Base-by-base conservation (phyloP, 805 yeast genomes). In the Torulaspora gathmanii region DNA sequence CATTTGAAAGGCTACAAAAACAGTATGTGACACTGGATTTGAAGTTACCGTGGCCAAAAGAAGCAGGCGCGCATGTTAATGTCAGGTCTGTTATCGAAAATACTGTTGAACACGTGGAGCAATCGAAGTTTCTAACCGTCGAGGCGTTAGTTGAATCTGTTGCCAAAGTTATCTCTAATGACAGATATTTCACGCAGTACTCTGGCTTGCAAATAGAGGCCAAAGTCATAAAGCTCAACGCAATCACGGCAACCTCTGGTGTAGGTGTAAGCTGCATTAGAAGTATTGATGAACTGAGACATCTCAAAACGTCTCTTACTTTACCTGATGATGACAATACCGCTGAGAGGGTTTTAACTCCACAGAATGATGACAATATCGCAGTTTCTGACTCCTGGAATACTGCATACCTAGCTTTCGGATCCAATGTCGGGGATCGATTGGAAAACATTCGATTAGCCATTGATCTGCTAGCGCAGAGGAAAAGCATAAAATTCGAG, bases 101-200 rank as follows among this genome's bases (percentile, higher is more conserved):
- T 2, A 73, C 85, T 3, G 70, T 75, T 0, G 56, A 58, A 0
- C 86, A 81, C 55, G 85, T 88, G n/a, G 95, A 86, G 57, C 61
- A 59, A n/a, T 77, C 95, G 1, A 79, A 80, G 51, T 93, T 87
- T 69, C 83, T 86, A 57, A 93, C 99, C 0, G 95, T 93, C 1
- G 99, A 93, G 61, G 96, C 97, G 0, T 72, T 93, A 37, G 95
- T 86, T 3, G 76, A 80, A 47, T 76, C 80, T 9, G 83, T 87
- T 22, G 82, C 87, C 2, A 81, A 80, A 51, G 60, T 78, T 37
- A 68, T 82, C 2, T 68, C 77, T 29, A 70, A 72, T 46, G 61
- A 70, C 31, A 52, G 53, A 2, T 68, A 69, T 19, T 70, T 79
- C 5, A 55, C 61, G 4, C 56, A 65, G 17, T 77, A 76, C 1